These are phyloP conservation scores for Auriscalpium vulgare DNA, from an alignment of 768 basidiomycete genomes.

Conservation along the genomic window DNA sequence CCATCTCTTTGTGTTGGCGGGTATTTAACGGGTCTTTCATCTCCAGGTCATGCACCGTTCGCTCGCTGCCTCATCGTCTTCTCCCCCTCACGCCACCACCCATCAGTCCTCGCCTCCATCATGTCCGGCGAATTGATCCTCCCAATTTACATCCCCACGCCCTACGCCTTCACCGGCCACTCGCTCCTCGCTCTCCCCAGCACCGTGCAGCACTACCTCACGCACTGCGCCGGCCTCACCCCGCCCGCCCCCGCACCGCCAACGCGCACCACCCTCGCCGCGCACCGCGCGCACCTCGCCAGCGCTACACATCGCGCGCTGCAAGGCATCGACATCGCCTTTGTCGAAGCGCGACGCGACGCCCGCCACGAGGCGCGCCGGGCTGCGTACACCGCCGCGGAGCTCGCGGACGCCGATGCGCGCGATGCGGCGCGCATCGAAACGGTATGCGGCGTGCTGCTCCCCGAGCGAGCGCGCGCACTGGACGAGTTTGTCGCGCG, in stretches of 20 bases:
- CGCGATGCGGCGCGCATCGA: not conserved
- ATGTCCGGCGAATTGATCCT: not conserved
- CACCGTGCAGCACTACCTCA: not conserved
- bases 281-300: not conserved
- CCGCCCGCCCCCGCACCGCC: not conserved
- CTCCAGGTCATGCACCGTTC: too few relatives aligned
- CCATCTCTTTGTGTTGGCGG: not conserved
- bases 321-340: not conserved
- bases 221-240: not conserved
- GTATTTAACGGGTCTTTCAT: too few relatives aligned
- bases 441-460: not conserved
- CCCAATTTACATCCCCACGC: not conserved
- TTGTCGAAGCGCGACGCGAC: not conserved
- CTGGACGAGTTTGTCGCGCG: not conserved
- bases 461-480: not conserved
- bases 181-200: not conserved
- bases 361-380: not conserved
- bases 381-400: not conserved
- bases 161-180: not conserved
- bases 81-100: not conserved
- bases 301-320: not conserved
- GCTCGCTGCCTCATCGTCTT: not conserved
- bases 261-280: not conserved
- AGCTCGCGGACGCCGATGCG: not conserved
- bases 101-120: not conserved